Conservation (phyloP, 352 stramenopile species). For the Globisporangium paroecandrum region DNA sequence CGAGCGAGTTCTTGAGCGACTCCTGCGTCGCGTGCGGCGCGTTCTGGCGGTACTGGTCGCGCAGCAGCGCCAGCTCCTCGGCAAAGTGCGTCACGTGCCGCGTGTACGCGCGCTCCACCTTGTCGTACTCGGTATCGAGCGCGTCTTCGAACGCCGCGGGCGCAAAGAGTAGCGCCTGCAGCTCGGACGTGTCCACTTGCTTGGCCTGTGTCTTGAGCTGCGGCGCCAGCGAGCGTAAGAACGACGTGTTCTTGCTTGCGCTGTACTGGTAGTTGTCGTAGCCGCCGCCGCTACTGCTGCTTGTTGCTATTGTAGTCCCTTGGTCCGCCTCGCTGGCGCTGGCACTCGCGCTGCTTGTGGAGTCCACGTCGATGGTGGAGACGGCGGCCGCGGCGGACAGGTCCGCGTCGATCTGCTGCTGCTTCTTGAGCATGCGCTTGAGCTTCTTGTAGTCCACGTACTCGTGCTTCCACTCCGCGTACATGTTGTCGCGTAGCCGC, state of each 20-base stretch:
- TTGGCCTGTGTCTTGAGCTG: slow-evolving; percentile 9
- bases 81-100: slow-evolving; percentile 79
- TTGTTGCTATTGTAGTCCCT: slow-evolving; percentile 20
- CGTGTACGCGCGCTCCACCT: slow-evolving; percentile 92
- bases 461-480: slow-evolving; percentile 82
- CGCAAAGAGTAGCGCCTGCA: slow-evolving; percentile 28
- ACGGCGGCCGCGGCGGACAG: slow-evolving; percentile 11
- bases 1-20: slow-evolving; percentile 91
- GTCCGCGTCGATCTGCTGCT: slow-evolving; percentile 42
- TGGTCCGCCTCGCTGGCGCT: slow-evolving; percentile 20
- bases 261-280: slow-evolving; percentile 16
- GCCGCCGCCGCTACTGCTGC: slow-evolving; percentile 17
- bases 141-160: slow-evolving; percentile 75
- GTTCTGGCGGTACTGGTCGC: slow-evolving; percentile 56
- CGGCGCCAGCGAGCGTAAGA: slow-evolving; percentile 7
- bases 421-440: slow-evolving; percentile 78
- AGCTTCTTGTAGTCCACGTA: slow-evolving; percentile 90
- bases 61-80: slow-evolving; percentile 83
- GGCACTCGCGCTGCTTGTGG: slow-evolving; percentile 14
- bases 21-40: slow-evolving; percentile 65
- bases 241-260: slow-evolving; percentile 9
- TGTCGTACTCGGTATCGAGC: slow-evolving; percentile 79
- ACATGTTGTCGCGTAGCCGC: slow-evolving; percentile 79
- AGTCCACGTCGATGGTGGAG: slow-evolving; percentile 15
- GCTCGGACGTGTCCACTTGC: slow-evolving; percentile 21